Conservation (phyloP, 2,329 filamentous ascomycete genomes). For the Fusarium tjaetaba region DNA sequence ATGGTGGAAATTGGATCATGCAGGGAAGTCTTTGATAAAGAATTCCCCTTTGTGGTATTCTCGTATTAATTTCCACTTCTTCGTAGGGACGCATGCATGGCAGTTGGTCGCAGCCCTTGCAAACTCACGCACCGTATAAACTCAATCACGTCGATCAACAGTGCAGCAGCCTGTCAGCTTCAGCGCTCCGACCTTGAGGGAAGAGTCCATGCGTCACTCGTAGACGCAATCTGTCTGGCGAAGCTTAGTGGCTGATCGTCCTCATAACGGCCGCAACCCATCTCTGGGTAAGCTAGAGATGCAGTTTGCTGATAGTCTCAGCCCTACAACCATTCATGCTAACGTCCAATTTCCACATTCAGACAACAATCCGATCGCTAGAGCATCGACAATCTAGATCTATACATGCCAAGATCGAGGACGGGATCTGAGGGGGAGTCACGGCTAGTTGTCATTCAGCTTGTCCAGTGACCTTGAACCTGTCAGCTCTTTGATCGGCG, state of each 20-base stretch:
- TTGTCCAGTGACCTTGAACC: background rate
- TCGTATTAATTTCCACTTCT: background rate
- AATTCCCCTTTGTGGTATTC: accelerated
- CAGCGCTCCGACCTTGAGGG: accelerated
- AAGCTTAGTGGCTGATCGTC: accelerated
- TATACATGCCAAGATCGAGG: background rate
- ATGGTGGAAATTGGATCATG: background rate
- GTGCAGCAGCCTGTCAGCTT: background rate
- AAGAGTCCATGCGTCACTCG: background rate
- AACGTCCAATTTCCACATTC: background rate
- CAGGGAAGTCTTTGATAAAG: background rate
- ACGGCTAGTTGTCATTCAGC: too few species aligned
- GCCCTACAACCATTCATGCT: background rate
- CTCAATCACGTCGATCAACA: accelerated
- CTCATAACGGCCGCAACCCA: accelerated
- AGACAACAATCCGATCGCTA: background rate
- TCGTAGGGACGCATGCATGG: background rate
- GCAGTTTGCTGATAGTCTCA: background rate
- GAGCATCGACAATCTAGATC: accelerated
- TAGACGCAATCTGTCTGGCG: background rate
- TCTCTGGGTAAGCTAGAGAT: background rate
- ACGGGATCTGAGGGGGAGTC: accelerated
- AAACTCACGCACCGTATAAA: background rate
- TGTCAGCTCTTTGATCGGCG: background rate
- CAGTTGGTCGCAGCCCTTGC: background rate